These are phyloP conservation scores for Cyclotella baltica DNA, from an alignment of 108 stramenopile species.

Conservation along the genomic window DNA sequence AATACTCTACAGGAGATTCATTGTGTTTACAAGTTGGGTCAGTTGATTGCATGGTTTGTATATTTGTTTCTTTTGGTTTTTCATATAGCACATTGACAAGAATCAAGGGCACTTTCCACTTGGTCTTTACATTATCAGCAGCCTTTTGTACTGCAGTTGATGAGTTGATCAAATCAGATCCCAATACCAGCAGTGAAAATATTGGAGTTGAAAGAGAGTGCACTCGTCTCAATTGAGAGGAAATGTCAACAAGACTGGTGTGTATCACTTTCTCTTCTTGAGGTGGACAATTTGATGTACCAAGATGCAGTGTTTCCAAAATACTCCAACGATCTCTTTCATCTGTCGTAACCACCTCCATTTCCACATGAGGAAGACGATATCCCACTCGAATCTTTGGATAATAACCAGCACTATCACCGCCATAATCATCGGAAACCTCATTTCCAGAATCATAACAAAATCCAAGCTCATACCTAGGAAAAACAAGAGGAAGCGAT, in stretches of 20 bases:
- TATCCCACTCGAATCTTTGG: constrained; percentile 59
- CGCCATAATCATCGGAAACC: constrained; percentile 1
- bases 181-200: constrained; percentile 35
- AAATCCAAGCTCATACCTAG: constrained; percentile 82
- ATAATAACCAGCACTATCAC: constrained; percentile 55
- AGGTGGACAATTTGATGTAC: not conserved
- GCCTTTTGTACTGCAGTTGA: not conserved
- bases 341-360: constrained; percentile 28
- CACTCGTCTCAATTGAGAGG: constrained; percentile 35
- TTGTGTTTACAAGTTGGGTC: not conserved
- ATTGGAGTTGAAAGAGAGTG: constrained; percentile 18
- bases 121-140: constrained; percentile 6
- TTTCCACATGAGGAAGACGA: constrained; percentile 67
- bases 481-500: constrained; percentile 88
- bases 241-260: constrained; percentile 45
- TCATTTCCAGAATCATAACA: constrained; percentile 49
- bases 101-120: constrained; percentile 22
- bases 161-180: constrained; percentile 5
- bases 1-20: constrained; percentile 1
- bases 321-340: constrained; percentile 12
- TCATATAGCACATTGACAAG: constrained; percentile 16
- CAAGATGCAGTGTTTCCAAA: constrained; percentile 16
- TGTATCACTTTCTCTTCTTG: not conserved
- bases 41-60: not conserved
- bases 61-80: not conserved